Conservation (phyloP, 306 rosid species). For the Lithocarpus polystachyus region DNA sequence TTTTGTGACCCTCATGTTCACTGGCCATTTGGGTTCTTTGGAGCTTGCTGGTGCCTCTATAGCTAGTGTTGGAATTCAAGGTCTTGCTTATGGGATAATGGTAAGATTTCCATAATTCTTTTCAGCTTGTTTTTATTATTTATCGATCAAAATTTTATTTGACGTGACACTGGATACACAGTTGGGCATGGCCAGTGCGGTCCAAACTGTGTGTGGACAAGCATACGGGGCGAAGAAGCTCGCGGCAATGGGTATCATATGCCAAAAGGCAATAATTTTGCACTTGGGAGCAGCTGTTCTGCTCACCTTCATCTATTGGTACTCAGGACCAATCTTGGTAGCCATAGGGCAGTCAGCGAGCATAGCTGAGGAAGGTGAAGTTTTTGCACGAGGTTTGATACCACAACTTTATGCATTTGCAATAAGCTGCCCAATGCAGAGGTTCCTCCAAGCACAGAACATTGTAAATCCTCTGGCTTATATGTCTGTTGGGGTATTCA, state of each 20-base stretch:
- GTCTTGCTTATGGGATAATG: slow-evolving; percentile 81
- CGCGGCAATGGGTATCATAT: slow-evolving; percentile 57
- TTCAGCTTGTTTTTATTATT: no score
- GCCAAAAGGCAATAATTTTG: slow-evolving; percentile 61
- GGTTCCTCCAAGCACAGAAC: slow-evolving; percentile 81
- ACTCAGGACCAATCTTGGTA: slow-evolving; percentile 42
- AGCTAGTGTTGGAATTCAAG: slow-evolving; percentile 69
- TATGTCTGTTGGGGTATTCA: slow-evolving; percentile 57
- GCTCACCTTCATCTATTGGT: slow-evolving; percentile 64
- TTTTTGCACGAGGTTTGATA: slow-evolving; percentile 53
- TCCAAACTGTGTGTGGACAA: slow-evolving; percentile 78
- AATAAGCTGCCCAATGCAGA: slow-evolving; percentile 65
- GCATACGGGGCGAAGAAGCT: slow-evolving; percentile 65
- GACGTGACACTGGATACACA: slow-evolving; percentile 3
- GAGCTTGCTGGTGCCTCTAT: slow-evolving; percentile 77
- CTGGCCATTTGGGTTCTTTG: slow-evolving; percentile 61
- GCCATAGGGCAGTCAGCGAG: slow-evolving; percentile 43
- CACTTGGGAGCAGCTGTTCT: slow-evolving; percentile 62
- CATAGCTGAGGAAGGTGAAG: slow-evolving; percentile 47
- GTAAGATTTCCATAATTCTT: slow-evolving; percentile 16
- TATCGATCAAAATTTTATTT: not conserved
- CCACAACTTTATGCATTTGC: slow-evolving; percentile 74
- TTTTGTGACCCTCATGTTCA: slow-evolving; percentile 53
- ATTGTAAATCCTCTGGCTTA: slow-evolving; percentile 71
- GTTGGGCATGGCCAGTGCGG: slow-evolving; percentile 84